These are phyloP conservation scores for Neurospora tetrasperma DNA, from an alignment of 495 filamentous ascomycete species.

Conservation along the genomic window DNA sequence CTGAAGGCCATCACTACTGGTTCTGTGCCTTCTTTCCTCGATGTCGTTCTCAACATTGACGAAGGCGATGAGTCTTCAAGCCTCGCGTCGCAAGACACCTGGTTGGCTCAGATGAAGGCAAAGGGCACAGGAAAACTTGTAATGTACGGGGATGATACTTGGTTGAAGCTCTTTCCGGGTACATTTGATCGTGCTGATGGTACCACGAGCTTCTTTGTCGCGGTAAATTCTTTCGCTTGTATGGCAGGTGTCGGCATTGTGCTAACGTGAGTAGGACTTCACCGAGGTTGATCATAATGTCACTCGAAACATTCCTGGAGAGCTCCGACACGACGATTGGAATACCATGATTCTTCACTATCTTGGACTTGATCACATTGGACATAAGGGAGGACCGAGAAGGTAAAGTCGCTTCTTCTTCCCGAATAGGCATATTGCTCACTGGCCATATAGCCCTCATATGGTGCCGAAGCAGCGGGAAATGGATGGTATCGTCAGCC, in stretches of 20 bases:
- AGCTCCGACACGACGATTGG: constrained; percentile 75
- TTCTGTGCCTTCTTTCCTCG: constrained; percentile 90
- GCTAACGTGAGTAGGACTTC: constrained; percentile 60
- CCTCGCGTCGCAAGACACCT: constrained; percentile 81
- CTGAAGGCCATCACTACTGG: constrained; percentile 97
- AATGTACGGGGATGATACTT: constrained; percentile 98
- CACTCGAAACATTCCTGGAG: constrained; percentile 72
- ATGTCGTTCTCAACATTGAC: constrained; percentile 93
- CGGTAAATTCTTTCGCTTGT: constrained; percentile 50
- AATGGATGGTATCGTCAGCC: constrained; percentile 76
- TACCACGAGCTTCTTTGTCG: constrained; percentile 96
- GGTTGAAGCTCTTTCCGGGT: constrained; percentile 89
- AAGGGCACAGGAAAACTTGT: constrained; percentile 60
- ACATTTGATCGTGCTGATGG: constrained; percentile 81
- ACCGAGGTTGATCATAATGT: constrained; percentile 97
- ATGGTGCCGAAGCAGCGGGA: constrained; percentile 91
- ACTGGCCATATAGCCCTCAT: constrained; percentile 48
- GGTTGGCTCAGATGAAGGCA: constrained; percentile 83
- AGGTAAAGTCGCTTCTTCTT: constrained; percentile 39
- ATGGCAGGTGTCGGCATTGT: neutral
- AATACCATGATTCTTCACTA: constrained; percentile 91
- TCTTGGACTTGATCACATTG: constrained; percentile 93
- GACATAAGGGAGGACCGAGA: constrained; percentile 87
- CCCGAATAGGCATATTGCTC: neutral
- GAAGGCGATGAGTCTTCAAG: constrained; percentile 85